Evolutionary conservation across 2,329 filamentous ascomycete genomes (phyloP), one percentile per base, ranked within the genome.

Genomic region (Claviceps monticola): DNA sequence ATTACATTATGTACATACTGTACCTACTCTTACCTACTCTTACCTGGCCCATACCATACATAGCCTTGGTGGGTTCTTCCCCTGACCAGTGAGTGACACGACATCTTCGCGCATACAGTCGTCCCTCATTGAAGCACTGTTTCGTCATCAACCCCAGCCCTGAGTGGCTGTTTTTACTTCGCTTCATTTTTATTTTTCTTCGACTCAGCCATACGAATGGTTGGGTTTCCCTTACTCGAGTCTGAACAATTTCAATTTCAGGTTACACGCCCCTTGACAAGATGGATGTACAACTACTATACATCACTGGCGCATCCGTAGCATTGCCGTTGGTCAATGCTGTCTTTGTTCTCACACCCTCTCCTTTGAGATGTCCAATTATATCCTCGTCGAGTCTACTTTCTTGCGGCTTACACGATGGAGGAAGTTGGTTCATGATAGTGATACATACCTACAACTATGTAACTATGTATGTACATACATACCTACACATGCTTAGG

Each of bases 151-250:
- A 49, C 48, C 48, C 45, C 21, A 29, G 48, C 38, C 53, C 48
- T 19, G 29, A 19, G 26, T 6, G 34, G 29, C 21, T 17, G 13
- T 19, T 42, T 37, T 23, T 23, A 21, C 16, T 43, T 23, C 3
- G 14, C 16, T 43, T 23, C 14, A 11, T 13, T 9, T 9, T 41
- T 16, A n/a, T n/a, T 4, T 9, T 50, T 39, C 6, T 59, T 62
- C 2, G 61, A 61, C 63, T 67, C 66, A 65, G 68, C 68, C 67
- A 70, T 66, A 66, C 69, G 67, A 67, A 68, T 56, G 58, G 54
- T 51, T 21, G 21, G 21, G 21, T 57, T 62, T 61, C 51, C 51
- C 41, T 54, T 51, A 21, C 21, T 46, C 4, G 11, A 42, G 38
- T 23, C 49, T 51, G 53, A 45, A 51, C 49, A 26, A 43, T 16